Evolutionary conservation across 1,139 yeast genomes (phyloP).

Genomic region (Saccharomycopsis crataegensis): DNA sequence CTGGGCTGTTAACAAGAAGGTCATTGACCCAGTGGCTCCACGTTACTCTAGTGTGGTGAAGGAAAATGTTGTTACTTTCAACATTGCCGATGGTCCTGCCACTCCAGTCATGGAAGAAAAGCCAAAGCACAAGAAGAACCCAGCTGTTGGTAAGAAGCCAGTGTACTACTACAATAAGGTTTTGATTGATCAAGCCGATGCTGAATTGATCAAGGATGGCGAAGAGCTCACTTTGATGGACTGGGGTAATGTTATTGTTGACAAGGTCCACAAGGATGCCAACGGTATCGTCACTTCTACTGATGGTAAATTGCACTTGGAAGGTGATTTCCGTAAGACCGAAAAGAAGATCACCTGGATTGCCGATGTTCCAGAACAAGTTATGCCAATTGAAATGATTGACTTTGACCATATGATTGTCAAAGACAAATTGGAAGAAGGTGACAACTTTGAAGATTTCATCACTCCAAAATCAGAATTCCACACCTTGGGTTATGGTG

Average conservation of each 20-base stretch:
- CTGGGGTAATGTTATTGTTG: conserved; percentile 93
- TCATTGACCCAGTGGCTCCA: conserved; percentile 94
- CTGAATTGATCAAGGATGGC: conserved; percentile 52
- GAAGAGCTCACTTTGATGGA: conserved; percentile 97
- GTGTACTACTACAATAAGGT: conserved; percentile 60
- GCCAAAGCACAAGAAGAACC: conserved; percentile 94
- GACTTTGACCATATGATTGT: conserved; percentile 95
- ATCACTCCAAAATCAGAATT: conserved; percentile 85
- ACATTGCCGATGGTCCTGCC: conserved; percentile 64
- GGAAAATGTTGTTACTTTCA: conserved; percentile 56
- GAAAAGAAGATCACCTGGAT: conserved; percentile 95
- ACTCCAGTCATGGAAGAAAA: conserved; percentile 57
- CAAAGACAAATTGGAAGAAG: conserved; percentile 93
- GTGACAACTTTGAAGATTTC: conserved; percentile 89
- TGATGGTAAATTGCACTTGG: conserved; percentile 80
- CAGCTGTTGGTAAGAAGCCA: conserved; percentile 80
- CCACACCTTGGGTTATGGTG: conserved; percentile 73
- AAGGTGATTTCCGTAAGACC: conserved; percentile 96
- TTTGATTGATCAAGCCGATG: conserved; percentile 86
- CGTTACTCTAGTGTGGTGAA: conserved; percentile 77
- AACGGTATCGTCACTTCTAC: conserved; percentile 55
- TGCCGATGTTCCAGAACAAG: conserved; percentile 66
- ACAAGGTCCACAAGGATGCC: conserved; percentile 51
- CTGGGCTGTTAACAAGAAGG: conserved; percentile 95
- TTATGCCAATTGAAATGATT: conserved; percentile 64